Evolutionary conservation across 495 filamentous ascomycete species (phyloP), one percentile per base, ranked within the genome.

Genomic region (Talaromyces adpressus): DNA sequence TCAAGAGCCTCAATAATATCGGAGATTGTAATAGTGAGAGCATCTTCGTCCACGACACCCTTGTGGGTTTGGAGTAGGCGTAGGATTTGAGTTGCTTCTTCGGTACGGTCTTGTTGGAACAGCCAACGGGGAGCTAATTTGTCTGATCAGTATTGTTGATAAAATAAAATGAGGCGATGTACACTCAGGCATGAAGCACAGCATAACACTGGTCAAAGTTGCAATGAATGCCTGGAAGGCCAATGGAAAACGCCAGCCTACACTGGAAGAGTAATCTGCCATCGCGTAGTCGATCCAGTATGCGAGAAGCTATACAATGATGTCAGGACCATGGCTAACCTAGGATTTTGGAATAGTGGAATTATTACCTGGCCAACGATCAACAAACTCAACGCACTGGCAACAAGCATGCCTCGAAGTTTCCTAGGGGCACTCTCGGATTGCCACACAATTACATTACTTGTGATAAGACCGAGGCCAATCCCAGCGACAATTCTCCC

Each of bases 241-340:
- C 23, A 81, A 71, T 0, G 78, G 77, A 52, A 81, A 66, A 1
- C 79, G 69, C 80, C 78, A 81, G 65, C 77, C 72, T 20, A 76
- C 68, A 4, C 68, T 67, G 36, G 63, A 65, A 6, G 29, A 34
- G 53, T 65, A 65, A 14, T 16, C n/a, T 6, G 63, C 51, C 59
- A 67, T 36, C 1, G 57, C 66, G 65, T 65, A 67, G 58, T 73
- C 71, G 57, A 79, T 70, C 70, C 71, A 73, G 59, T 73, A 72
- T 1, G 65, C 70, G 20, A 73, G 65, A 56, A 57, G 53, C 53
- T 57, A 29, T 16, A 29, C 20, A 27, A 12, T 12, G 14, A 25
- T 57, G 9, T 29, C 27, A 57, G 53, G 2, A 25, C 27, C 7
- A 30, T 6, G 27, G 23, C 14, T 2, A 4, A 14, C 3, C 11